Evolutionary conservation across 805 yeast genomes (phyloP).

Genomic region (Candida stauntonica): DNA sequence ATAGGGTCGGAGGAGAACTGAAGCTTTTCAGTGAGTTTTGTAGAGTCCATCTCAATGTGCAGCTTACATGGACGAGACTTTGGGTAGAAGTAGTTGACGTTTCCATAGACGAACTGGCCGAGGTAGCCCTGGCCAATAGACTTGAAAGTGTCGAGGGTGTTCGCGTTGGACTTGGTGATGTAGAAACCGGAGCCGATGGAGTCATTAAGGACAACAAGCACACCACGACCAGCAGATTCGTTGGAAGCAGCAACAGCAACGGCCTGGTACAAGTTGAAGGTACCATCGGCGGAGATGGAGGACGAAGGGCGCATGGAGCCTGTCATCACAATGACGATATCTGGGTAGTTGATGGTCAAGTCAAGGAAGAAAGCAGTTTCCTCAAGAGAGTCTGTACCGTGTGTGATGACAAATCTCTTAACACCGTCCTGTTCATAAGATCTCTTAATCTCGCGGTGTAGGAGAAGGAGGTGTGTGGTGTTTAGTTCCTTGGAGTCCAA

Average conservation of each 20-base stretch:
- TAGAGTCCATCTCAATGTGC: constrained; percentile 34
- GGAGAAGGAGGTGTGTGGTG: constrained; percentile 39
- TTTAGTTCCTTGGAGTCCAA: constrained; percentile 60
- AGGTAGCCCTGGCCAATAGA: constrained; percentile 64
- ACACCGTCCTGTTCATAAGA: constrained; percentile 39
- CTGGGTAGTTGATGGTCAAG: constrained; percentile 38
- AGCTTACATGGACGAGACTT: constrained; percentile 49
- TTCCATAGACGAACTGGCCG: constrained; percentile 65
- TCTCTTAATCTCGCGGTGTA: constrained; percentile 43
- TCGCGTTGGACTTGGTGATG: constrained; percentile 67
- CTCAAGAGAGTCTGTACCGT: constrained; percentile 67
- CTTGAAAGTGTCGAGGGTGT: constrained; percentile 66
- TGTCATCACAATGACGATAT: constrained; percentile 59
- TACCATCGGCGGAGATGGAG: constrained; percentile 66
- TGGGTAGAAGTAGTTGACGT: constrained; percentile 61
- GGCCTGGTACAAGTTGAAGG: constrained; percentile 69
- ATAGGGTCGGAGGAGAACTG: constrained; percentile 25
- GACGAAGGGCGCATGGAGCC: constrained; percentile 77
- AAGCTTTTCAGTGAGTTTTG: constrained; percentile 14
- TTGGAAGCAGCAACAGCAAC: constrained; percentile 55
- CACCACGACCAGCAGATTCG: constrained; percentile 52
- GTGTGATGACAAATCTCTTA: constrained; percentile 64
- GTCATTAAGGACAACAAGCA: constrained; percentile 62
- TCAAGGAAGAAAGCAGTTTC: constrained; percentile 67
- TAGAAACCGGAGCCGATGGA: constrained; percentile 67